A percentile compares a stretch with the other conserved stretches of the same genome.
phyloP scores from a whole-genome alignment of 2,329 filamentous ascomycete genomes.

The Calonectria ilicicola region DNA sequence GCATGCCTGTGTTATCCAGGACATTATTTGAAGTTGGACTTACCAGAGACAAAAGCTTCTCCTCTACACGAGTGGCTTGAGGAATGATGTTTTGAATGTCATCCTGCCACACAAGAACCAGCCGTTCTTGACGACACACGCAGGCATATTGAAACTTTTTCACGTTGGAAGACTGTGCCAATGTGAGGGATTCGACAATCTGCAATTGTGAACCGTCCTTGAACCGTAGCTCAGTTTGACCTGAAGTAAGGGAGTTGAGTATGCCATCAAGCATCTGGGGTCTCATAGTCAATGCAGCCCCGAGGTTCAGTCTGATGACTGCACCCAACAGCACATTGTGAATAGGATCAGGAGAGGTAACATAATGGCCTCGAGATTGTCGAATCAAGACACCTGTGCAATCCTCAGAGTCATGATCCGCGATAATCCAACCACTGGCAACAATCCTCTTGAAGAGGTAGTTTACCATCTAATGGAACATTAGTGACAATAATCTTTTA shows the following conservation, averaged over 20 bases:
- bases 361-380: slow-evolving; percentile 9
- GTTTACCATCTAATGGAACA: background rate
- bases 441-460: slow-evolving; percentile 17
- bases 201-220: slow-evolving; percentile 19
- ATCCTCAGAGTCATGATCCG: background rate
- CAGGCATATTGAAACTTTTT: slow-evolving; percentile 21
- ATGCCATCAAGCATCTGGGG: slow-evolving; percentile 21
- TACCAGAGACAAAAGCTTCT: slow-evolving; percentile 7
- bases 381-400: slow-evolving; percentile 8
- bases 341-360: slow-evolving; percentile 5
- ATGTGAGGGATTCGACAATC: slow-evolving; percentile 3
- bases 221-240: slow-evolving; percentile 16
- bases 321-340: background rate
- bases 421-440: slow-evolving; percentile 6
- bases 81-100: slow-evolving; percentile 15
- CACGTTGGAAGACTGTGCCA: slow-evolving; percentile 3
- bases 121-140: slow-evolving; percentile 8
- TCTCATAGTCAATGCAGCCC: slow-evolving; percentile 13
- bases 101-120: slow-evolving; percentile 11
- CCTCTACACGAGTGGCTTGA: slow-evolving; percentile 13
- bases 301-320: background rate
- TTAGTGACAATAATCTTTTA: background rate
- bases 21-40: background rate
- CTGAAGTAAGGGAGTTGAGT: background rate
- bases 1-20: no score